Evolutionary conservation across 2,329 filamentous ascomycete genomes (phyloP).

Genomic region (Phyllosticta ampelicida): DNA sequence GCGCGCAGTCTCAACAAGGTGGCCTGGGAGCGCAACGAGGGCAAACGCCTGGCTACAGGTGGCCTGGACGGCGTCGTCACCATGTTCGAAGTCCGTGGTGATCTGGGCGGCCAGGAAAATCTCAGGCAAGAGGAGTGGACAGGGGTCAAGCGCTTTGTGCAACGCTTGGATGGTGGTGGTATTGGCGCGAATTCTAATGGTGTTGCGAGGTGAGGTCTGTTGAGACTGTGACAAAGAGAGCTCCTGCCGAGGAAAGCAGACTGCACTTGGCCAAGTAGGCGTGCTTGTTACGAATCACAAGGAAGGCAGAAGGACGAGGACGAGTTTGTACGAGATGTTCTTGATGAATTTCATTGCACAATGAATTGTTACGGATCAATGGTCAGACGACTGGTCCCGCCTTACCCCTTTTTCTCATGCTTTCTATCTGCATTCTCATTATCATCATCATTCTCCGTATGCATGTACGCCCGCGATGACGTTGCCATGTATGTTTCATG

Average conservation of each 20-base stretch:
- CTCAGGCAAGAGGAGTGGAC: conserved; percentile 85
- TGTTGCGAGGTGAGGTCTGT: neutral
- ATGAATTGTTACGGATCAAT: neutral
- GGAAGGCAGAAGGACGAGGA: neutral
- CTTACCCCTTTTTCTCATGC: neutral
- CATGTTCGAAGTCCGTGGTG: conserved; percentile 80
- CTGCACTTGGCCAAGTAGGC: neutral
- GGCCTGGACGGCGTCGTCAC: conserved; percentile 85
- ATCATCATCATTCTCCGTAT: neutral
- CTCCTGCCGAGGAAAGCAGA: neutral
- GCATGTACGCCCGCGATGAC: neutral
- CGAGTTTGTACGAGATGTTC: neutral
- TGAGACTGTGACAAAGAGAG: neutral
- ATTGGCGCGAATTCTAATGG: neutral
- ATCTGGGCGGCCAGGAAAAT: conserved; percentile 74
- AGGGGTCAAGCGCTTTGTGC: conserved; percentile 80
- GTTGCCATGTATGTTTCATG: neutral
- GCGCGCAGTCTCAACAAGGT: conserved; percentile 87
- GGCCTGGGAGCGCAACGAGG: conserved; percentile 85
- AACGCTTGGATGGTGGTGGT: conserved; percentile 48
- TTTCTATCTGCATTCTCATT: neutral
- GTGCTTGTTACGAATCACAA: too few species aligned
- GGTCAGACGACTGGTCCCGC: neutral
- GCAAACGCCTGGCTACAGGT: conserved; percentile 75
- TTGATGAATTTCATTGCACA: neutral